Conservation (phyloP, 2,329 filamentous ascomycete genomes). For the Byssochlamys sp. region DNA sequence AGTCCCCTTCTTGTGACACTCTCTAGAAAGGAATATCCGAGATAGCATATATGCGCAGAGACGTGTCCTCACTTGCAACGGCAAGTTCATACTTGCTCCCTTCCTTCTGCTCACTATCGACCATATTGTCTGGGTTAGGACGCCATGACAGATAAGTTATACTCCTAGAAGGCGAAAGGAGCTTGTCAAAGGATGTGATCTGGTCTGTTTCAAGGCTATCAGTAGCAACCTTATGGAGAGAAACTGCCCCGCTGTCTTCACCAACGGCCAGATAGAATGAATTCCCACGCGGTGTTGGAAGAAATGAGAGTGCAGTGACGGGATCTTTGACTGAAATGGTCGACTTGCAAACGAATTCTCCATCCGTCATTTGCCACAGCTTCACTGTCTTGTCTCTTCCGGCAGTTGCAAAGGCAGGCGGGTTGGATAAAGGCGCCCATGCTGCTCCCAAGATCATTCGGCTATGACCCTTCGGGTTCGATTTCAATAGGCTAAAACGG, state of each 20-base stretch:
- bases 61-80: conserved; percentile 39
- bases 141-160: conserved; percentile 63
- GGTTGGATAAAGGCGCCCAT: conserved; percentile 55
- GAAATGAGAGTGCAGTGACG: conserved; percentile 64
- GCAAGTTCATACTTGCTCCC: conserved; percentile 26
- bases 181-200: conserved; percentile 22
- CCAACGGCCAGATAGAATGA: conserved; percentile 36
- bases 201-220: conserved; percentile 21
- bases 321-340: conserved; percentile 49
- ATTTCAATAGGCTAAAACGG: conserved; percentile 50
- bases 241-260: conserved; percentile 39
- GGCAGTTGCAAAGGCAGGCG: conserved; percentile 66
- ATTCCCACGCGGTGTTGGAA: conserved; percentile 24
- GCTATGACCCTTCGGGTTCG: conserved; percentile 75
- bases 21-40: conserved; percentile 19
- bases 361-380: conserved; percentile 48
- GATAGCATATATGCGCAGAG: conserved; percentile 31
- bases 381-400: conserved; percentile 80
- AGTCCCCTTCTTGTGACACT: conserved; percentile 2
- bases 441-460: conserved; percentile 85
- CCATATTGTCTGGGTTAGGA: conserved; percentile 28
- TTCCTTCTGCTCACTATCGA: conserved; percentile 1
- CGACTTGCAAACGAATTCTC: conserved; percentile 43
- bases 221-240: conserved; percentile 30
- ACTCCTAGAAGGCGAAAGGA: conserved; percentile 51